These are phyloP conservation scores for Raphidocelis subcapitata DNA, from an alignment of 139 green algal genomes.

Conservation along the genomic window DNA sequence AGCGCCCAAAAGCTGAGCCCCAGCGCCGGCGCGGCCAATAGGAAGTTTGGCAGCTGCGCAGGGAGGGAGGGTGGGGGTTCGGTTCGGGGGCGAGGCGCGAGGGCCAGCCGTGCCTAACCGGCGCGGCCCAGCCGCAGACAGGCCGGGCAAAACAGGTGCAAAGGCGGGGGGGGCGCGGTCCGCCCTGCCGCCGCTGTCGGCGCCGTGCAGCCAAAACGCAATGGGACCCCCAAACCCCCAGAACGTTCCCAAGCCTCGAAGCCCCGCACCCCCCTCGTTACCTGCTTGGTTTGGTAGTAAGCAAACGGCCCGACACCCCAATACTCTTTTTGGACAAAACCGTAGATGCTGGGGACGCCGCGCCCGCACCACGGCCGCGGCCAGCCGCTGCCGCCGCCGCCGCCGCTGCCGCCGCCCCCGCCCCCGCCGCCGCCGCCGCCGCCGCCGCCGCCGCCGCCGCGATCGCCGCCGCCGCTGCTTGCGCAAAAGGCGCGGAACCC, in stretches of 20 bases:
- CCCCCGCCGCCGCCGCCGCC: neutral
- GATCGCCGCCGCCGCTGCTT: neutral
- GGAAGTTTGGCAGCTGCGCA: conserved; percentile 77
- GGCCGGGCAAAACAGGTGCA: no score
- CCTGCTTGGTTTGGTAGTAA: conserved; percentile 71
- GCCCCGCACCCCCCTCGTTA: conserved; percentile 16
- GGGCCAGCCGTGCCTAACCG: no score
- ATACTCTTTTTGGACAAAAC: conserved; percentile 82
- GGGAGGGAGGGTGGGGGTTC: no score
- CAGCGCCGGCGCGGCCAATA: conserved; percentile 69
- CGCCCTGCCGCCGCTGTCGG: no score
- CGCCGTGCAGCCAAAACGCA: no score
- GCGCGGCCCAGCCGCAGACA: no score
- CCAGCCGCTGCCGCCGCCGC: neutral
- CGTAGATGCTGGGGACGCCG: conserved; percentile 68
- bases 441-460: conserved; percentile 6
- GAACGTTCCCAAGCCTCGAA: no score
- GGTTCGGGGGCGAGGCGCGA: no score
- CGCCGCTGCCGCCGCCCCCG: neutral
- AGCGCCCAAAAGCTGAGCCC: conserved; percentile 38
- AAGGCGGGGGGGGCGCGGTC: no score
- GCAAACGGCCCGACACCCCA: conserved; percentile 81
- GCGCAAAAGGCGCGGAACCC: conserved; percentile 2
- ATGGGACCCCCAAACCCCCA: no score
- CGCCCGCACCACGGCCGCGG: conserved; percentile 63